A percentile compares a stretch with the other conserved stretches of the same genome.
Conservation (phyloP, 2,329 filamentous ascomycete genomes). For the Ceratocystis papillata region DNA sequence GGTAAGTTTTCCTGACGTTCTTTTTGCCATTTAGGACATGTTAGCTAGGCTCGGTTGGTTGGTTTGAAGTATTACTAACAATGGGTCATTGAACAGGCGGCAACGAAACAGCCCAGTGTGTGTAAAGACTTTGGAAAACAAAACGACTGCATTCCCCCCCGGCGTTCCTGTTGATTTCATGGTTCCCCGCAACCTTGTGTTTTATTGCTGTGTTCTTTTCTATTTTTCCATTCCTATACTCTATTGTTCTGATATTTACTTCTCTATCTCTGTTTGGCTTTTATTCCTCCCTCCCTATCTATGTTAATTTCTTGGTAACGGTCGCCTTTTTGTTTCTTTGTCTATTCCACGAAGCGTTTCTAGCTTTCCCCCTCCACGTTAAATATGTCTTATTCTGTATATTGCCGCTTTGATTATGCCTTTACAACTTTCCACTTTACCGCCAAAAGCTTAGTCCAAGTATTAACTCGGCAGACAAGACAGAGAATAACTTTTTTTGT, state of each 20-base stretch:
- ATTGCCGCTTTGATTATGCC: neutral
- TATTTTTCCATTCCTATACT: neutral
- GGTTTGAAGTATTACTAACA: neutral
- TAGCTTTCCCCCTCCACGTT: no score
- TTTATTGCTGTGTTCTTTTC: neutral
- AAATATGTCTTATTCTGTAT: neutral
- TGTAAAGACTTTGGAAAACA: conserved; percentile 9
- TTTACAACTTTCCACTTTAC: no score
- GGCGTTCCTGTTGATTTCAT: conserved; percentile 16
- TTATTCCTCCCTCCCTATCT: conserved; percentile 2
- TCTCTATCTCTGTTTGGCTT: neutral
- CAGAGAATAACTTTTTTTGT: neutral
- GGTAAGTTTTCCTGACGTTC: conserved; percentile 31
- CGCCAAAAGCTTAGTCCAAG: no score
- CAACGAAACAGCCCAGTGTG: conserved; percentile 19
- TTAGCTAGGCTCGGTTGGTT: no score
- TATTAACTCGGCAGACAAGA: no score
- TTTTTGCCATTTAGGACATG: no score
- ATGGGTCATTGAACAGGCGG: neutral
- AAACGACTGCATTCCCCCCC: conserved; percentile 16
- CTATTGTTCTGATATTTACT: neutral
- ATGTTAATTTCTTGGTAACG: neutral
- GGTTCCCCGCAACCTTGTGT: neutral
- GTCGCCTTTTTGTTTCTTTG: neutral
- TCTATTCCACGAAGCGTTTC: neutral